A percentile compares a stretch with the other conserved stretches of the same genome.
phyloP scores from a whole-genome alignment of 306 rosid genomes.

The Vigna trinervia region DNA sequence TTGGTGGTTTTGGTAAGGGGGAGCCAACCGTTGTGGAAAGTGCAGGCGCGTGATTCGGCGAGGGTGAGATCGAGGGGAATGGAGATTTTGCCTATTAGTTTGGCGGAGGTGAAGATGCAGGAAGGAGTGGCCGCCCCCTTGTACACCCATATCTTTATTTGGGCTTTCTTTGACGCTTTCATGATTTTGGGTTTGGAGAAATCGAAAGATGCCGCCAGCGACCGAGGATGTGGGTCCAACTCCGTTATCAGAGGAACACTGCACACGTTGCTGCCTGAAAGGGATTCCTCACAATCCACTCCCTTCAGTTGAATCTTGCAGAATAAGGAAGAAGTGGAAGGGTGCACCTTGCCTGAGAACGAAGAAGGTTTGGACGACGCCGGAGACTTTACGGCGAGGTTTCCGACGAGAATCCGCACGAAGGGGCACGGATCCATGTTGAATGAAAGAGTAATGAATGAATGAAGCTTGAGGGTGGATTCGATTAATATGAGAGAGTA shows the following conservation, averaged over 20 bases:
- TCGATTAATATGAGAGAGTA: neutral
- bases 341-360: conserved; percentile 60
- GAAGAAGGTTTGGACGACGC: conserved; percentile 59
- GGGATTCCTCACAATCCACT: neutral
- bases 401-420: conserved; percentile 76
- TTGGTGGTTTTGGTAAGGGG: conserved; percentile 39
- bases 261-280: conserved; percentile 6
- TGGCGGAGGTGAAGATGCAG: conserved; percentile 51
- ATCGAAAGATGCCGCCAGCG: conserved; percentile 64
- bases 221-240: conserved; percentile 37
- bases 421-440: conserved; percentile 81
- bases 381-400: conserved; percentile 67
- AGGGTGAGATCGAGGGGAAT: conserved; percentile 57
- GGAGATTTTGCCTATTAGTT: conserved; percentile 54
- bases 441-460: neutral
- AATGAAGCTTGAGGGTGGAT: neutral
- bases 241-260: conserved; percentile 53
- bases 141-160: conserved; percentile 56
- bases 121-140: conserved; percentile 46
- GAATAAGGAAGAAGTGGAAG: conserved; percentile 63
- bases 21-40: conserved; percentile 76
- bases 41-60: conserved; percentile 51
- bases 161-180: conserved; percentile 39
- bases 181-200: conserved; percentile 59
- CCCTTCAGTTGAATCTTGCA: conserved; percentile 63